These are phyloP conservation scores for Neurospora terricola DNA, from an alignment of 495 filamentous ascomycete genomes.

Conservation along the genomic window DNA sequence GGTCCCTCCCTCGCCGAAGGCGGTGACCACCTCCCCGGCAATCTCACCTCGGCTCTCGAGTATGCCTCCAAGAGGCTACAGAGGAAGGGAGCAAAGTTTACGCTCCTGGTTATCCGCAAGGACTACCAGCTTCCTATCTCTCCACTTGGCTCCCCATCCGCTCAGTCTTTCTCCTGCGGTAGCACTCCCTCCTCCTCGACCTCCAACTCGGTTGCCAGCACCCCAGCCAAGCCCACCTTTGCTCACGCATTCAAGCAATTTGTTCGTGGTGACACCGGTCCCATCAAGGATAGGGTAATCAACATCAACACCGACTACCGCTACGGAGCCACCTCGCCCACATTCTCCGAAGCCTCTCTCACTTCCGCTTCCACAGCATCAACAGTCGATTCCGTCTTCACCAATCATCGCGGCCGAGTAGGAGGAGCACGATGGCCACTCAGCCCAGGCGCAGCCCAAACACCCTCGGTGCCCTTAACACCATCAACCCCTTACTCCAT, in stretches of 20 bases:
- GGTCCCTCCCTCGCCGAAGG: constrained; percentile 37
- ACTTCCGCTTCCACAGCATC: constrained; percentile 13
- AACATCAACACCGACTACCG: constrained; percentile 15
- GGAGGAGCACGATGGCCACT: constrained; percentile 10
- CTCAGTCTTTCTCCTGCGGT: background rate
- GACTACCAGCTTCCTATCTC: constrained; percentile 37
- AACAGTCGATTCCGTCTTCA: constrained; percentile 13
- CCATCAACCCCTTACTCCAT: constrained; percentile 33
- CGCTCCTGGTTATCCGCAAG: constrained; percentile 38
- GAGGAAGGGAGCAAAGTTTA: constrained; percentile 36
- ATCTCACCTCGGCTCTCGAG: constrained; percentile 34
- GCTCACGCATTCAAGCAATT: constrained; percentile 28
- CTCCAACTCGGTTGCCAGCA: constrained; percentile 17
- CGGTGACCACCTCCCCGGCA: constrained; percentile 33
- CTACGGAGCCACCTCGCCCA: constrained; percentile 17
- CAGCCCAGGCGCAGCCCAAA: constrained; percentile 6
- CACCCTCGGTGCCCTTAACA: constrained; percentile 30
- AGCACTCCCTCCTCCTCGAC: constrained; percentile 7
- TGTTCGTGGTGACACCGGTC: constrained; percentile 24
- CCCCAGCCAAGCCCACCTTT: constrained; percentile 19
- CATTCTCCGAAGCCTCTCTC: constrained; percentile 20
- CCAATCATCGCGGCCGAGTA: background rate
- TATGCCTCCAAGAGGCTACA: constrained; percentile 42
- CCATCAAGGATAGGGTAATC: constrained; percentile 18
- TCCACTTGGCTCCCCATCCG: constrained; percentile 6